phyloP scores from a whole-genome alignment of 2,329 filamentous ascomycete species.

The Penicillium sp. region DNA sequence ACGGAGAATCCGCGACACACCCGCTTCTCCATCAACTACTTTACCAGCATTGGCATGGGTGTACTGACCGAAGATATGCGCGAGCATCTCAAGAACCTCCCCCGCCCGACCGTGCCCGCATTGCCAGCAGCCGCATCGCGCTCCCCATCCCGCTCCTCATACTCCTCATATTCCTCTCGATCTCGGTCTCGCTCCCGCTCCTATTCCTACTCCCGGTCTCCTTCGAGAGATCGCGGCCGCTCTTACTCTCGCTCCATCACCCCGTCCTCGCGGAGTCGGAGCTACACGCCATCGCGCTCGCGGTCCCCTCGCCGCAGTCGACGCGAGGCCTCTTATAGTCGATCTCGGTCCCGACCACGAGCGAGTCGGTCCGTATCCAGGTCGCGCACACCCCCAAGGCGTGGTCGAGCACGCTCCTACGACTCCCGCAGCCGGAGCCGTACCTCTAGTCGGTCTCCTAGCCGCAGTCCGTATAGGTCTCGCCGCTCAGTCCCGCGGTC shows the following conservation, averaged over 20 bases:
- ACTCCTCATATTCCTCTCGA: slow-evolving; percentile 61
- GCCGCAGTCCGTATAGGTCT: slow-evolving; percentile 20
- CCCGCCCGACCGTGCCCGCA: slow-evolving; percentile 73
- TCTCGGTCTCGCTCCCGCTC: slow-evolving; percentile 43
- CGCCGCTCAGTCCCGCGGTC: slow-evolving; percentile 34
- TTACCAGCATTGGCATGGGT: slow-evolving; percentile 96
- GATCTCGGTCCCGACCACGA: slow-evolving; percentile 33
- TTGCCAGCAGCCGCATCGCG: slow-evolving; percentile 62
- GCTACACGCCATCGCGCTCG: slow-evolving; percentile 37
- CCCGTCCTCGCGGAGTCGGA: slow-evolving; percentile 31
- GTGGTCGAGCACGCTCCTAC: slow-evolving; percentile 24
- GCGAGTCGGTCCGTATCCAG: slow-evolving; percentile 21
- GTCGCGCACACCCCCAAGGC: slow-evolving; percentile 27
- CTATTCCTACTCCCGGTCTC: slow-evolving; percentile 35
- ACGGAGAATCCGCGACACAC: slow-evolving; percentile 83
- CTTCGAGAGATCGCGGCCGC: slow-evolving; percentile 30
- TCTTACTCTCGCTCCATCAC: slow-evolving; percentile 33
- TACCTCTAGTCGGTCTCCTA: slow-evolving; percentile 10
- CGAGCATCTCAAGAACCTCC: slow-evolving; percentile 81
- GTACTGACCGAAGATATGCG: slow-evolving; percentile 92
- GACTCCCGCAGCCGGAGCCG: slow-evolving; percentile 18
- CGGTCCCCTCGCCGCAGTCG: slow-evolving; percentile 33
- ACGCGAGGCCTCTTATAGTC: slow-evolving; percentile 33
- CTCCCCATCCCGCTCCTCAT: slow-evolving; percentile 62
- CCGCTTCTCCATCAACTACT: slow-evolving; percentile 98